Evolutionary conservation across 2,329 filamentous ascomycete genomes (phyloP).

Genomic region (Pestalotiopsis sp.): DNA sequence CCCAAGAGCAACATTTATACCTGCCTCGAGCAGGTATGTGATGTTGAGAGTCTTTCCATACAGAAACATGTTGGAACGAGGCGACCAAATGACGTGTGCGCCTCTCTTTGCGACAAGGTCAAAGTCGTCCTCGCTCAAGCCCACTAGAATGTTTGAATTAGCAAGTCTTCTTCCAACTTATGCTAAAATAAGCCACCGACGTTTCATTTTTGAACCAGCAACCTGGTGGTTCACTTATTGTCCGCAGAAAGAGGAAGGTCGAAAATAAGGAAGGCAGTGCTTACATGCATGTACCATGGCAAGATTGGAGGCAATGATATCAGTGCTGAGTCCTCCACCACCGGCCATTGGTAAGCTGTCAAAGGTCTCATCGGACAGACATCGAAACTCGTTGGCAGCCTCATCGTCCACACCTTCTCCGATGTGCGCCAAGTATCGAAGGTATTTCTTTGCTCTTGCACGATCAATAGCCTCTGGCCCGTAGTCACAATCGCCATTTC

Average conservation of each 20-base stretch:
- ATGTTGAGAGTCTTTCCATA: constrained; percentile 29
- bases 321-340: constrained; percentile 24
- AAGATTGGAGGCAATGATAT: constrained; percentile 26
- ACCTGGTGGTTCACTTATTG: too few relatives aligned
- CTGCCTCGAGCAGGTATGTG: constrained; percentile 22
- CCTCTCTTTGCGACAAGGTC: constrained; percentile 27
- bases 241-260: not conserved
- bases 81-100: constrained; percentile 29
- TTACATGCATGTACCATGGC: constrained; percentile 25
- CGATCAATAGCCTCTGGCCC: constrained; percentile 18
- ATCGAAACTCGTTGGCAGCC: constrained; percentile 29
- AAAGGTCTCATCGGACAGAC: constrained; percentile 24
- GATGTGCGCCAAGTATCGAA: constrained; percentile 27
- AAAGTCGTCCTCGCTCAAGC: constrained; percentile 21
- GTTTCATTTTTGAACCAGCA: too few relatives aligned
- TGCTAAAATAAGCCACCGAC: not conserved
- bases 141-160: constrained; percentile 14
- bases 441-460: constrained; percentile 13
- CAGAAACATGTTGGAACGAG: constrained; percentile 28
- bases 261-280: not conserved
- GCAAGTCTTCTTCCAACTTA: not conserved
- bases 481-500: constrained; percentile 28
- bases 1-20: constrained; percentile 28
- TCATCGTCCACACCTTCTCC: constrained; percentile 27
- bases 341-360: constrained; percentile 18